A percentile compares a stretch with the other conserved stretches of the same genome.
phyloP scores from a whole-genome alignment of 2,329 filamentous ascomycete genomes.

The Xenoacremonium recifei region DNA sequence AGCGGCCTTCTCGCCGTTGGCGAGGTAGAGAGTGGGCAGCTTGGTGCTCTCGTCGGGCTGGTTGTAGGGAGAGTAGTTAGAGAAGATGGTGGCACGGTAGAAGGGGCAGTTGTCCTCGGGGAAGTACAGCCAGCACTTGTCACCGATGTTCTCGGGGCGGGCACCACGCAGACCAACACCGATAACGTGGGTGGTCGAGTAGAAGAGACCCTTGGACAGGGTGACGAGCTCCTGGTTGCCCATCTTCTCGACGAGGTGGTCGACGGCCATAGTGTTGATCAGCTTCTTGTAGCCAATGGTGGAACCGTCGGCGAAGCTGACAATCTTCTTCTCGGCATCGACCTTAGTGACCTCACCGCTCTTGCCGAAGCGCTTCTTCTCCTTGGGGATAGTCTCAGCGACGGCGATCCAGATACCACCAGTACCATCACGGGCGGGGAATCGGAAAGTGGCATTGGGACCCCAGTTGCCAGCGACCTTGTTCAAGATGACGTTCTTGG shows the following conservation, averaged over 20 bases:
- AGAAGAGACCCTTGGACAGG: conserved; percentile 89
- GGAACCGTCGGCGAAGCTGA: conserved; percentile 79
- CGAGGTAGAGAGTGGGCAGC: conserved; percentile 82
- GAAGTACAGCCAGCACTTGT: conserved; percentile 99
- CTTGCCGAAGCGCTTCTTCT: conserved; percentile 89
- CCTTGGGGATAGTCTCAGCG: conserved; percentile 84
- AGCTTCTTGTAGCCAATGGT: conserved; percentile 90
- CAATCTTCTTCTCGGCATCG: conserved; percentile 80
- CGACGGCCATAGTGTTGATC: conserved; percentile 93
- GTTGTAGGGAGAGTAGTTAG: conserved; percentile 99
- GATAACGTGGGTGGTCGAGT: conserved; percentile 95
- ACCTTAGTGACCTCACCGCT: conserved; percentile 82
- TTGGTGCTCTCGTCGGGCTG: conserved; percentile 81
- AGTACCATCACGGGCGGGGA: conserved; percentile 92
- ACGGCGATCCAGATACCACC: conserved; percentile 99
- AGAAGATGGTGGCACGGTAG: conserved; percentile 99
- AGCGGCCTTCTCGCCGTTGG: conserved; percentile 77
- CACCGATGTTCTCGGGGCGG: conserved; percentile 92
- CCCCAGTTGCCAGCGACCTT: conserved; percentile 98
- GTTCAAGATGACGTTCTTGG: conserved; percentile 91
- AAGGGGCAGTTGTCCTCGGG: conserved; percentile 98
- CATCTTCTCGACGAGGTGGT: conserved; percentile 83
- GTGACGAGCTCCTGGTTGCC: conserved; percentile 79
- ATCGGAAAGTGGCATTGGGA: conserved; percentile 96
- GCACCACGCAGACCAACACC: conserved; percentile 90